Conservation (phyloP, 331 rosid species). For the Malus hybrid region DNA sequence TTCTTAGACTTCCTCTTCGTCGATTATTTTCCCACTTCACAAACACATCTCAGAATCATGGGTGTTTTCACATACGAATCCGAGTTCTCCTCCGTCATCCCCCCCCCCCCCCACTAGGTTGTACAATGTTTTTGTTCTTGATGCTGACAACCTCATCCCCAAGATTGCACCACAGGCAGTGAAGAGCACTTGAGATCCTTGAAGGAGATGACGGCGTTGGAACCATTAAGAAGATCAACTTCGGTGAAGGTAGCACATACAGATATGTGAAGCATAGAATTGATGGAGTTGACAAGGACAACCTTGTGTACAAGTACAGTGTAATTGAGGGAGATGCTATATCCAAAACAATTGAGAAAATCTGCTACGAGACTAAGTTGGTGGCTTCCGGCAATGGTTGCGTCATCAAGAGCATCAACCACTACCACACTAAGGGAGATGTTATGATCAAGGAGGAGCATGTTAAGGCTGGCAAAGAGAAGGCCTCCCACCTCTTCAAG, state of each 20-base stretch:
- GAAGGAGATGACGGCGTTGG: no score
- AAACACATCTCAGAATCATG: not conserved
- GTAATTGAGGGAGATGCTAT: constrained; percentile 48
- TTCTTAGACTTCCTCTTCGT: not conserved
- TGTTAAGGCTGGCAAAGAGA: no score
- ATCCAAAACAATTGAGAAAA: constrained; percentile 41
- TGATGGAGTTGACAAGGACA: not conserved
- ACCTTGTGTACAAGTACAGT: constrained; percentile 32
- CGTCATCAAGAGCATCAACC: no score
- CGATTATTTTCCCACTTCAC: not conserved
- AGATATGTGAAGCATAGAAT: no score
- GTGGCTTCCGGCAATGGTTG: not conserved
- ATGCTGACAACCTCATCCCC: no score
- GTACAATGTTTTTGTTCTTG: constrained; percentile 44
- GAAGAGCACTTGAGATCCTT: no score
- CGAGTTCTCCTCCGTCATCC: not conserved
- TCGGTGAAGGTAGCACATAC: no score
- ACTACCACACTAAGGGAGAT: no score
- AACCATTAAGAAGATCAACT: no score
- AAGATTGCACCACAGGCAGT: no score
- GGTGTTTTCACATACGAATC: not conserved
- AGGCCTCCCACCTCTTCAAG: no score
- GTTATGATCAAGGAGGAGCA: no score
- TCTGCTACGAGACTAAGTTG: constrained; percentile 49
- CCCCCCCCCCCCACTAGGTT: constrained; percentile 35